Base-by-base conservation (phyloP, 441 rosid species). In the Erodium texanum region DNA sequence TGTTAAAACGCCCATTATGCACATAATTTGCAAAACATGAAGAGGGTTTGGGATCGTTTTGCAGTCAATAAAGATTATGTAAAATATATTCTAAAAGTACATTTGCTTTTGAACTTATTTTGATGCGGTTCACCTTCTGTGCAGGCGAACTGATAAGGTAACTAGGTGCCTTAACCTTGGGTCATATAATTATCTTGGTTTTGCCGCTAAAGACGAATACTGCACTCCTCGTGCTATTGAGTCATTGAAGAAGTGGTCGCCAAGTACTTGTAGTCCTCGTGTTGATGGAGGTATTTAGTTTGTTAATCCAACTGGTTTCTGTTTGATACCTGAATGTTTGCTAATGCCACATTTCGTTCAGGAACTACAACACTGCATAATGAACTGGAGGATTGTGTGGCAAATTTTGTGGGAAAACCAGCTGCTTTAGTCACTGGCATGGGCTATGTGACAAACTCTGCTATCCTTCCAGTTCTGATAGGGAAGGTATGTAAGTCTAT, bases 131-230 rank as follows among this genome's bases (percentile, higher is more conserved):
- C 18, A 65, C 18, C 71, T 34, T 15, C 14, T 9, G 4, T 67
- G 71, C 81, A 92, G 98, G 74, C 89, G 95, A 72, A 86, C 96
- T 10, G 67, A 82, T 9, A 89, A 92, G 7, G 56, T 73, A 64
- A 86, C 23, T 36, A 87, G 80, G 72, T 92, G 98, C 64, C 90
- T 92, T 29, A 92, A 92, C 75, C 82, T 92, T 89, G 98, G 93
- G 32, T 87, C 95, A 0, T 89, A 89, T 78, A 92, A 92, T 68
- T 92, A 92, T 78, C 95, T 92, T 67, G 96, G 96, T 8, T 92
- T 89, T 75, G 92, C 93, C 58, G 88, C 95, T 11, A 78, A 87
- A 7, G 96, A 92, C 85, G 96, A 92, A 66, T 92, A 89, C 68
- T 89, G 96, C 74, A 92, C 93, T 0, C 98, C 98, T 15, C 87